Conservation (phyloP, 1,284 basidiomycete genomes). For the Leccinum fallax region DNA sequence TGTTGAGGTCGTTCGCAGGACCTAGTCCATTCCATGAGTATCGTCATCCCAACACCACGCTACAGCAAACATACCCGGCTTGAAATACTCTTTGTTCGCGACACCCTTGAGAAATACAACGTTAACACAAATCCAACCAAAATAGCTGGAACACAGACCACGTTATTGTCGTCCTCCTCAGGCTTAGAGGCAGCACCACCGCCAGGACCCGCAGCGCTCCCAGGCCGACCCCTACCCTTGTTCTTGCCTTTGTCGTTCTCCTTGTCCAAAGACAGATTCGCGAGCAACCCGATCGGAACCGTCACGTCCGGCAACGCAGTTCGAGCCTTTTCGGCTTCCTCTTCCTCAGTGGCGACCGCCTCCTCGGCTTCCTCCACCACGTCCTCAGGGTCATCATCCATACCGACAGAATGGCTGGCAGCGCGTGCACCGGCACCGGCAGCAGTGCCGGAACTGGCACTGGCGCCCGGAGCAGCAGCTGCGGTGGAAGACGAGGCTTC, state of each 20-base stretch:
- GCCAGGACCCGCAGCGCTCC: constrained; percentile 10
- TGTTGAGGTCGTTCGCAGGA: constrained; percentile 66
- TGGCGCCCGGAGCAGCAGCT: not conserved
- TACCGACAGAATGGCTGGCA: not conserved
- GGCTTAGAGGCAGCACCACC: constrained; percentile 18
- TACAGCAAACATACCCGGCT: constrained; percentile 54
- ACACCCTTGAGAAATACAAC: constrained; percentile 45
- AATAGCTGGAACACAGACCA: constrained; percentile 45
- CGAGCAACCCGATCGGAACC: constrained; percentile 74
- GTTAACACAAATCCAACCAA: constrained; percentile 29
- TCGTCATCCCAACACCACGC: not conserved
- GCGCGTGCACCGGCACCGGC: not conserved
- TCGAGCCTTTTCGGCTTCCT: constrained; percentile 46
- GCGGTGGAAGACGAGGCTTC: constrained; percentile 29
- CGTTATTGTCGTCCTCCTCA: constrained; percentile 63
- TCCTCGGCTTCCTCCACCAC: constrained; percentile 33
- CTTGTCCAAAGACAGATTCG: constrained; percentile 65
- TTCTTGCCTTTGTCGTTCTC: constrained; percentile 41
- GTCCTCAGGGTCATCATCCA: constrained; percentile 16
- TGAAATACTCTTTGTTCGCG: constrained; percentile 81
- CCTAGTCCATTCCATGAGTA: constrained; percentile 38
- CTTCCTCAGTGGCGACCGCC: constrained; percentile 25
- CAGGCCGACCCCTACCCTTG: constrained; percentile 31
- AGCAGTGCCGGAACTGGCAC: not conserved
- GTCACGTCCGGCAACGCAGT: constrained; percentile 62